A percentile compares a stretch with the other conserved stretches of the same genome.
Conservation (phyloP, 352 stramenopile species). For the Globisporangium recalcitrans region DNA sequence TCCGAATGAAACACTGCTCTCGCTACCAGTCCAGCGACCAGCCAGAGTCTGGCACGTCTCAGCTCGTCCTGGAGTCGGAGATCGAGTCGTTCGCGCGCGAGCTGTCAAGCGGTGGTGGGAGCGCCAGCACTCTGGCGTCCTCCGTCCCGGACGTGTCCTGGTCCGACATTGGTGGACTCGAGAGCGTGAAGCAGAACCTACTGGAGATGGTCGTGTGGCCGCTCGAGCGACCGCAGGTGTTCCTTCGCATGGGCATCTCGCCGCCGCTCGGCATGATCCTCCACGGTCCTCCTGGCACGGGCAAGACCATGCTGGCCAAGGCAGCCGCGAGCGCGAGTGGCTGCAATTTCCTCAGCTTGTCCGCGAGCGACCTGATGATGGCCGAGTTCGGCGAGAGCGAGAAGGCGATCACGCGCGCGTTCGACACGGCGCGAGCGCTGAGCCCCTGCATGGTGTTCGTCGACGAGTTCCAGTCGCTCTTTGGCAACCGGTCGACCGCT, state of each 20-base stretch:
- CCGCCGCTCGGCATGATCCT: conserved; percentile 74
- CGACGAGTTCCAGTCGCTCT: conserved; percentile 85
- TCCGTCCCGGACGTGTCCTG: conserved; percentile 62
- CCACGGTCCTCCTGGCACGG: conserved; percentile 73
- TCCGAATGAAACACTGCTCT: conserved; percentile 13
- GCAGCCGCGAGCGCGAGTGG: conserved; percentile 63
- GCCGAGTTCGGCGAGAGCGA: conserved; percentile 82
- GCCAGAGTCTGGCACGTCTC: background rate
- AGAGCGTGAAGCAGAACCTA: conserved; percentile 66
- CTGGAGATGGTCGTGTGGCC: conserved; percentile 86
- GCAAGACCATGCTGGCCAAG: conserved; percentile 87
- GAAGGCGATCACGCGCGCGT: conserved; percentile 66
- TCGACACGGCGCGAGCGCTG: conserved; percentile 61
- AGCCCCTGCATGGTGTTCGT: conserved; percentile 87
- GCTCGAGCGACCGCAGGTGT: conserved; percentile 73
- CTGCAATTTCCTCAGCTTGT: conserved; percentile 83
- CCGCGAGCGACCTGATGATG: conserved; percentile 75
- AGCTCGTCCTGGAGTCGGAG: conserved; percentile 28
- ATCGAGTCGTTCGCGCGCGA: conserved; percentile 43
- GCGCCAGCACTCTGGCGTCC: conserved; percentile 29
- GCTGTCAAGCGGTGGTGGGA: conserved; percentile 26
- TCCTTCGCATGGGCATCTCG: conserved; percentile 74
- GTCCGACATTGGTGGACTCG: conserved; percentile 69
- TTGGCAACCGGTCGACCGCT: conserved; percentile 68
- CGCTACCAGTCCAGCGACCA: background rate